Evolutionary conservation across 1,284 basidiomycete genomes (phyloP).

Genomic region (Fomitiporia mediterranea): DNA sequence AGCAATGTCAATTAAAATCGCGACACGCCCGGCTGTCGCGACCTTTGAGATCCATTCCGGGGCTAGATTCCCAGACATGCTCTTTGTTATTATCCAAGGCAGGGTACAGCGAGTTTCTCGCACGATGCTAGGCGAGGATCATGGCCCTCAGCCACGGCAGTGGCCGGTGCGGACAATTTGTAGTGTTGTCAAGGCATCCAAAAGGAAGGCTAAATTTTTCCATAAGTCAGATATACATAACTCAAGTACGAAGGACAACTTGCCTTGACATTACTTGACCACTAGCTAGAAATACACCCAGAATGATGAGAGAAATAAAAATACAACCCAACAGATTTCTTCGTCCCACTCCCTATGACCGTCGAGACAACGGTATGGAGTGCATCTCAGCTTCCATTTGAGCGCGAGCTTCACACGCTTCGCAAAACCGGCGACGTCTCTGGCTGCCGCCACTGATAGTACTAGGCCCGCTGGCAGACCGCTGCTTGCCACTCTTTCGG

Average conservation of each 20-base stretch:
- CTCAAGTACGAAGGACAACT: not conserved
- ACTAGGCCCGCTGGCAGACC: slow-evolving; percentile 7
- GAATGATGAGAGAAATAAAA: slow-evolving; percentile 3
- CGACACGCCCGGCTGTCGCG: too few relatives aligned
- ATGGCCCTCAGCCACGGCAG: not conserved
- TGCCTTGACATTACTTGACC: not conserved
- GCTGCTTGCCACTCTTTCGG: slow-evolving; percentile 2
- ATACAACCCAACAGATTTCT: slow-evolving; percentile 6
- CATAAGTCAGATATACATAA: not conserved
- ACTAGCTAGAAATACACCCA: slow-evolving; percentile 7
- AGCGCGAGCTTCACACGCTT: slow-evolving; percentile 20
- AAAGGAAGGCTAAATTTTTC: not conserved
- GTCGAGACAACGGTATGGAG: slow-evolving; percentile 11
- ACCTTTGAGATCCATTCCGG: too few relatives aligned
- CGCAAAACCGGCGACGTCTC: slow-evolving; percentile 16
- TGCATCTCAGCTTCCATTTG: slow-evolving; percentile 10
- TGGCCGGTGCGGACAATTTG: not conserved
- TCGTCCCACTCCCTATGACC: slow-evolving; percentile 1
- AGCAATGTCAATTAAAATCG: too few relatives aligned
- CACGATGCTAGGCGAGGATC: not conserved
- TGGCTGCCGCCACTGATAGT: not conserved
- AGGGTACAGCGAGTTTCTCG: too few relatives aligned
- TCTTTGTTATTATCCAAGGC: too few relatives aligned
- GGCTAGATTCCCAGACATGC: too few relatives aligned
- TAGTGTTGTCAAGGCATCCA: not conserved